phyloP scores from a whole-genome alignment of 257 asterid genomes.

The Solanum paucissectum region DNA sequence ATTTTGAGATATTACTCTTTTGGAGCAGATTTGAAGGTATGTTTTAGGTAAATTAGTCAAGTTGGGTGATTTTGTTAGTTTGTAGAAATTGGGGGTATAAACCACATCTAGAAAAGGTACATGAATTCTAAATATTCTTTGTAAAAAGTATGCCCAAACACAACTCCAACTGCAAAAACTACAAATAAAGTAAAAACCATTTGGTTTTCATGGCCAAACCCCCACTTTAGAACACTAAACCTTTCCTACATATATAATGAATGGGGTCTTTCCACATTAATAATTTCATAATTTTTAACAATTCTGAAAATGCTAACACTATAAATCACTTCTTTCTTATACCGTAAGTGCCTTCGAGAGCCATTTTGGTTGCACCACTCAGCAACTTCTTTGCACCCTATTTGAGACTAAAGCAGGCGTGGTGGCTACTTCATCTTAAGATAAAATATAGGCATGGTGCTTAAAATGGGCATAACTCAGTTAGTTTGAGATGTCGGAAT shows the following conservation, averaged over 20 bases:
- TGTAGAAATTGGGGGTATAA: not conserved
- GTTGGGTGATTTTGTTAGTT: not conserved
- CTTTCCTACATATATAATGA: not conserved
- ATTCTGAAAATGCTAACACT: not conserved
- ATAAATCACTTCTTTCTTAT: not conserved
- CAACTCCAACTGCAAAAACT: not conserved
- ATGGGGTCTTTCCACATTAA: not conserved
- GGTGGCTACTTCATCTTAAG: not conserved
- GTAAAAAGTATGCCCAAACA: not conserved
- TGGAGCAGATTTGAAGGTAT: not conserved
- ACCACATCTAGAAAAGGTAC: not conserved
- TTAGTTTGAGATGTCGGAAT: not conserved
- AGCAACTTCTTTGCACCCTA: not conserved
- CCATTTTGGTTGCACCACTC: not conserved
- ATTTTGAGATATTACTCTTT: not conserved
- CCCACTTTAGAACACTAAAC: not conserved
- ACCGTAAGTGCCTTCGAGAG: not conserved
- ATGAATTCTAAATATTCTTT: not conserved
- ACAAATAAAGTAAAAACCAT: not conserved
- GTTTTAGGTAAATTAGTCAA: not conserved
- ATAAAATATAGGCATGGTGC: not conserved
- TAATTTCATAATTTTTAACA: not conserved
- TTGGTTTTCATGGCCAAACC: not conserved
- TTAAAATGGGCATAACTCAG: not conserved
- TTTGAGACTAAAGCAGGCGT: not conserved